Conservation (phyloP, 495 filamentous ascomycete genomes). For the Talaromyces proteolyticus region DNA sequence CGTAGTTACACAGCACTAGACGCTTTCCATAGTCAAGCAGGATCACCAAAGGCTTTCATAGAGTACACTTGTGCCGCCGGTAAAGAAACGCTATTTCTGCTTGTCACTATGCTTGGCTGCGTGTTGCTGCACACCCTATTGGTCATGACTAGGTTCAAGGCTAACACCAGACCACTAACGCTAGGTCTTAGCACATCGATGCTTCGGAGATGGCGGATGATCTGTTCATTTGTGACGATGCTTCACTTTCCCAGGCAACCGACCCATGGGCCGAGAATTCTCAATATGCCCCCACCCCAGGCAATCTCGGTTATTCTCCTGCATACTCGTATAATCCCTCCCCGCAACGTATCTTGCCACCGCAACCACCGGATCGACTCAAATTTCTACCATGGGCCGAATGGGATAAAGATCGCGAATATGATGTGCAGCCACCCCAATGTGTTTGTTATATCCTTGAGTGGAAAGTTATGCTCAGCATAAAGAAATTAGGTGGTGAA, state of each 20-base stretch:
- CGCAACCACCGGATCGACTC: slow-evolving; percentile 2
- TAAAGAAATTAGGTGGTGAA: not conserved
- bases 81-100: not conserved
- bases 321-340: slow-evolving; percentile 6
- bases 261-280: slow-evolving; percentile 8
- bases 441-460: not conserved
- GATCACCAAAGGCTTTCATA: slow-evolving; percentile 1
- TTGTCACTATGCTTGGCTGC: slow-evolving; percentile 2
- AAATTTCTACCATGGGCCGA: slow-evolving; percentile 7
- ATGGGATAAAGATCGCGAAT: slow-evolving; percentile 2
- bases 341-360: slow-evolving; percentile 9
- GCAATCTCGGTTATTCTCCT: not conserved
- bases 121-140: slow-evolving; percentile 8
- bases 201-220: slow-evolving; percentile 7
- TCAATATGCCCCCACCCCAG: slow-evolving; percentile 4
- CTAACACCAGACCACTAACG: slow-evolving; percentile 7
- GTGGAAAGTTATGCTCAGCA: not conserved
- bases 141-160: slow-evolving; percentile 7
- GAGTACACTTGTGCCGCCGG: not conserved
- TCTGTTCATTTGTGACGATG: slow-evolving; percentile 8
- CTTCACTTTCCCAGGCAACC: slow-evolving; percentile 3
- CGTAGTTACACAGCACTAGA: not conserved
- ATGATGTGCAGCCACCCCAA: slow-evolving; percentile 1
- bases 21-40: slow-evolving; percentile 3
- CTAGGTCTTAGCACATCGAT: not conserved